phyloP scores from a whole-genome alignment of 2,329 filamentous ascomycete genomes.

The Fusarium compactum region DNA sequence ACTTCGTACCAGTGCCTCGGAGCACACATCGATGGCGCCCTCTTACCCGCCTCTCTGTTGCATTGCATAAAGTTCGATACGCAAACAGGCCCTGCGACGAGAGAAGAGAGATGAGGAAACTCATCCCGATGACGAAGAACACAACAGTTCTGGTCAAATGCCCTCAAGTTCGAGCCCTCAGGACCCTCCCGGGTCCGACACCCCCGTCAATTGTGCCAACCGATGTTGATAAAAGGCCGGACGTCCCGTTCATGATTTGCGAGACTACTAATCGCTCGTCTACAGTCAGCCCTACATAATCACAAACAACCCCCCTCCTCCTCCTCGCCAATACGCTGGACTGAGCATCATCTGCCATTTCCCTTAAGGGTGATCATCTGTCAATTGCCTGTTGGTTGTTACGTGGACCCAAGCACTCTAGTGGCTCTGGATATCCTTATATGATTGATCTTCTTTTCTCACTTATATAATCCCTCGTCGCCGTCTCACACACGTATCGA shows the following conservation, averaged over 20 bases:
- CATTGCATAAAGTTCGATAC: constrained; percentile 28
- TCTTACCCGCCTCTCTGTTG: constrained; percentile 23
- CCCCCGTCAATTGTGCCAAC: constrained; percentile 22
- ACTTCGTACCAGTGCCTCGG: constrained; percentile 28
- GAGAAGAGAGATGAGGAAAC: constrained; percentile 42
- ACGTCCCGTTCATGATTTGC: constrained; percentile 33
- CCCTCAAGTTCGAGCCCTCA: constrained; percentile 8
- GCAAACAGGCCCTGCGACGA: constrained; percentile 25
- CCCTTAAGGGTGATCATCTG: neutral
- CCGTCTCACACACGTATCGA: neutral
- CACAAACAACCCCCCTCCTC: constrained; percentile 2
- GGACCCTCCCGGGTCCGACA: constrained; percentile 16
- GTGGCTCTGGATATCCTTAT: constrained; percentile 1
- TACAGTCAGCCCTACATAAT: constrained; percentile 44
- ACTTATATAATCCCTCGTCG: neutral
- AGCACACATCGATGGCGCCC: neutral
- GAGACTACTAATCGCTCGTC: constrained; percentile 26
- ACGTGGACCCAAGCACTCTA: neutral
- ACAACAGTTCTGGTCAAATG: constrained; percentile 18
- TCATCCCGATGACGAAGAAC: constrained; percentile 26
- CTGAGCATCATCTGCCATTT: constrained; percentile 6
- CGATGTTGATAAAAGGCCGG: constrained; percentile 41
- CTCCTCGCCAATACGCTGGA: neutral
- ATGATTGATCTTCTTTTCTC: constrained; percentile 5
- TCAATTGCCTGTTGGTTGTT: neutral